Evolutionary conservation across 2,329 filamentous ascomycete genomes (phyloP).

Genomic region (Scopulariopsis brevicaulis): DNA sequence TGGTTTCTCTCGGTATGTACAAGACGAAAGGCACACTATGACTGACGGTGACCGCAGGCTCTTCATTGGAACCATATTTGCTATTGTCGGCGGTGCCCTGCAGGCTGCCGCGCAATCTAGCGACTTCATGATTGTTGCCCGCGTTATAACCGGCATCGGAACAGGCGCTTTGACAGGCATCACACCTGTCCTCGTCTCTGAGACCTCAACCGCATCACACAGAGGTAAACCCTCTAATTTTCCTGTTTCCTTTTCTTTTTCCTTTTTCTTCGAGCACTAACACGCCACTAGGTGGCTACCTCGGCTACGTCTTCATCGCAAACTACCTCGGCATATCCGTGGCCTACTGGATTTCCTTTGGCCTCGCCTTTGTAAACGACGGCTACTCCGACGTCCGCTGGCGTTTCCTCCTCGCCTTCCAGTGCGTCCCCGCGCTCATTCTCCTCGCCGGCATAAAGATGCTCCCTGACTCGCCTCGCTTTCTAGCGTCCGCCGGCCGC

Average conservation of each 20-base stretch:
- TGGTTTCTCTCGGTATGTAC: slow-evolving; percentile 14
- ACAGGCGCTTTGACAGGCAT: slow-evolving; percentile 39
- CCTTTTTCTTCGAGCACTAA: background rate
- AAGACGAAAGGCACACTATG: background rate
- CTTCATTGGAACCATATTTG: slow-evolving; percentile 32
- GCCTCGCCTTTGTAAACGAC: slow-evolving; percentile 12
- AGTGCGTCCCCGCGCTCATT: slow-evolving; percentile 27
- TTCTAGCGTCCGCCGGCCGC: slow-evolving; percentile 11
- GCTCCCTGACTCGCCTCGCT: slow-evolving; percentile 32
- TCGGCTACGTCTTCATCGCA: slow-evolving; percentile 30
- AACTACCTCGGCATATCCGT: slow-evolving; percentile 38
- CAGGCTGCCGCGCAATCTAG: slow-evolving; percentile 30
- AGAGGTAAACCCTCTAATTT: slow-evolving; percentile 31
- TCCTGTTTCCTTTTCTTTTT: slow-evolving; percentile 9
- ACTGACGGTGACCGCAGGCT: slow-evolving; percentile 18
- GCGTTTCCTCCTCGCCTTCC: slow-evolving; percentile 25
- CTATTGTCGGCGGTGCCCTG: slow-evolving; percentile 34
- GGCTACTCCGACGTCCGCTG: slow-evolving; percentile 19
- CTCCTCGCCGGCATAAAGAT: slow-evolving; percentile 24
- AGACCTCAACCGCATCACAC: slow-evolving; percentile 31
- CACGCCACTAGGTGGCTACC: background rate
- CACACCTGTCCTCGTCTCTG: slow-evolving; percentile 34
- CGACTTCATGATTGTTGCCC: slow-evolving; percentile 34
- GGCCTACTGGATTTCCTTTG: slow-evolving; percentile 27
- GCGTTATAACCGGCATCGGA: slow-evolving; percentile 38